These are phyloP conservation scores for Musa beccarii DNA, from an alignment of 176 grass and related monocot species.

Conservation along the genomic window DNA sequence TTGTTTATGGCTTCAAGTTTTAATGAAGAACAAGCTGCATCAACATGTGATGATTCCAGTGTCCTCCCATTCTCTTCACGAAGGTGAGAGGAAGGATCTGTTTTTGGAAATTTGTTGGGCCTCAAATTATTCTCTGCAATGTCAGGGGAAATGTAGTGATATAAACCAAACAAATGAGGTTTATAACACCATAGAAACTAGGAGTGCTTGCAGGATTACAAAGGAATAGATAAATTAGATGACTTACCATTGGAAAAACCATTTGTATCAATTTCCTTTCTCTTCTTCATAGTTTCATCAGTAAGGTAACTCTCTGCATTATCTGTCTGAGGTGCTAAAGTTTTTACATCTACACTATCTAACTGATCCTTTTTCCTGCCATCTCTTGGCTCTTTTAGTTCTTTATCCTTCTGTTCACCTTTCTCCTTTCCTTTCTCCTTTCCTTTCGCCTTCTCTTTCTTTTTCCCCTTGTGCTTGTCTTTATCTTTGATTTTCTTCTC, in stretches of 20 bases:
- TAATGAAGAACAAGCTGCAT: slow-evolving; percentile 36
- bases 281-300: slow-evolving; percentile 50
- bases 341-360: slow-evolving; percentile 36
- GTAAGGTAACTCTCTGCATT: slow-evolving; percentile 26
- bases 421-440: slow-evolving; percentile 57
- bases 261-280: slow-evolving; percentile 47
- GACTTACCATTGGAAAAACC: slow-evolving; percentile 20
- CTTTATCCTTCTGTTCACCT: slow-evolving; percentile 39
- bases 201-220: slow-evolving; percentile 34
- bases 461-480: slow-evolving; percentile 50
- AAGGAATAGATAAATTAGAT: slow-evolving; percentile 20
- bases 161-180: slow-evolving; percentile 17
- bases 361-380: slow-evolving; percentile 33
- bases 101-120: slow-evolving; percentile 31
- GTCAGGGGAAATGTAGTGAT: slow-evolving; percentile 25
- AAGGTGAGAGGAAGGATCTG: slow-evolving; percentile 22
- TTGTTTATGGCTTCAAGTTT: slow-evolving; percentile 30
- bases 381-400: slow-evolving; percentile 40
- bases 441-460: slow-evolving; percentile 54
- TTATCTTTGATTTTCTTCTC: slow-evolving; percentile 60
- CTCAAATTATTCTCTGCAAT: slow-evolving; percentile 22
- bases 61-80: slow-evolving; percentile 25
- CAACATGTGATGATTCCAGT: slow-evolving; percentile 53
- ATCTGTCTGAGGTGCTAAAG: slow-evolving; percentile 26
- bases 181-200: slow-evolving; percentile 15